phyloP scores from a whole-genome alignment of 345 rosid genomes.

The Arabidopsis thaliana region TAIR10.1 NC_003076.8:6591501-6592000 shows the following conservation, averaged over 20 bases:
- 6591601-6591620: neutral
- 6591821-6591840: too few relatives aligned
- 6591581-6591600: neutral
- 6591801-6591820: neutral
- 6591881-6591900: neutral
- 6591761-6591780: neutral
- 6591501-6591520: neutral
- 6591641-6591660: neutral
- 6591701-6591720: slow-evolving; percentile 13
- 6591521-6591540: neutral
- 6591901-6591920: neutral
- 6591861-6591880: neutral
- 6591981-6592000: slow-evolving; percentile 34
- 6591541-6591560: neutral
- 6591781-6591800: neutral
- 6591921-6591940: slow-evolving; percentile 6
- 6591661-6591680: neutral
- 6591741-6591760: neutral
- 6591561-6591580: neutral
- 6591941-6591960: neutral
- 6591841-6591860: neutral
- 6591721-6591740: slow-evolving; percentile 23
- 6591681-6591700: neutral
- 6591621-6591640: slow-evolving; percentile 2
- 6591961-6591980: slow-evolving; percentile 34